Base-by-base conservation (phyloP, 2,329 filamentous ascomycete species). In the Atkinsonella texensis region DNA sequence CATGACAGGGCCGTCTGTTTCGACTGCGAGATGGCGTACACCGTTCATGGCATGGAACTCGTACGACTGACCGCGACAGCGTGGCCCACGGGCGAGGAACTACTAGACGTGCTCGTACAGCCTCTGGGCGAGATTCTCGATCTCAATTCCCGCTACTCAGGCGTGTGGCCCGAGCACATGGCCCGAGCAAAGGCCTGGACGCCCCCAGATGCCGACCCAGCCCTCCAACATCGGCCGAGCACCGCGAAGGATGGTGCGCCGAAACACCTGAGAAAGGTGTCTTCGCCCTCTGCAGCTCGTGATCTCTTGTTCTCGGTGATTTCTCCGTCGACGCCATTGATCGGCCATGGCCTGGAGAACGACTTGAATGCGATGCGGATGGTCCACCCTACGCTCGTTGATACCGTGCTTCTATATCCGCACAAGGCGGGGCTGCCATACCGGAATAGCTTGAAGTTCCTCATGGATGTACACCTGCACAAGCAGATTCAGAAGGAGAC, bases 11-110 rank as follows among this genome's bases (percentile, higher is more conserved):
- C 85, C 2, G 81, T 97, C 11, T 85, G 83, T 56, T 91, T 98
- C 60, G 93, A 98, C 65, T 97, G 93, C 61, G 93, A 98, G 64
- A 98, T 98, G 93, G 88, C 87, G 4, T 97, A 95, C 63, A 98
- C 94, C 0, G 87, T 87, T 1, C 68, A 85, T 48, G 93, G 94
- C 0, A 72, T 97, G 57, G 93, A 98, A 65, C 76, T 98, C 17
- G 84, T 97, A 52, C 87, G 93, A 9, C 68, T 98, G 3, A 97
- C 93, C 0, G 90, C 87, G 5, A 84, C 91, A 3, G 81, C 84
- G 10, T 98, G 93, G 90, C 91, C 91, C 0, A 72, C 76, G 9
- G 86, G 87, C 18, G 77, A 83, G 49, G 76, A 78, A 49, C 67
- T 98, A 0, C 71, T 97, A 5, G 93, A 98, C 62, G 76, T 95